Base-by-base conservation (phyloP, 148 eudicot genomes). In the Euryodendron excelsum region DNA sequence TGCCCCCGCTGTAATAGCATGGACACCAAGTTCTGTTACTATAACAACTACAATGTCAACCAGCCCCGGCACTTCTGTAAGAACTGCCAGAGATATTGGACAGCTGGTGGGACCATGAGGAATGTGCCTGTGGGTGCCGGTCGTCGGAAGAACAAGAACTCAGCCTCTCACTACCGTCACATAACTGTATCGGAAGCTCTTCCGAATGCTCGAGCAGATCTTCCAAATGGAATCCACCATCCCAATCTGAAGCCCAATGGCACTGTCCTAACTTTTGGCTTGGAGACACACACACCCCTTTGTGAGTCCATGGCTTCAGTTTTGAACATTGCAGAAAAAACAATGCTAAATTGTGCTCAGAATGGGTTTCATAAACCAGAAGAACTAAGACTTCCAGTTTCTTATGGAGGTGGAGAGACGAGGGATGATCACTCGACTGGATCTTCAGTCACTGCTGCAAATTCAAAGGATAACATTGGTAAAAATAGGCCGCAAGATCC, bases 21-120 rank as follows among this genome's bases (percentile, higher is more conserved):
- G 97, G 97, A 92, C 79, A 92, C 97, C 3, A 92, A 92, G 58
- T 90, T 92, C 76, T 92, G 96, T 83, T 92, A 90, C 80, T 92
- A 80, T 85, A 92, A 92, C 80, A 92, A 92, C 69, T 92, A 92
- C 84, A 92, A 92, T 18, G 86, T 90, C 36, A 90, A 89, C 78
- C 97, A 92, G 69, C 97, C 97, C 14, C 84, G 97, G 2, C 91
- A 92, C 73, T 92, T 88, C 58, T 92, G 97, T 79, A 90, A 85
- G 86, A 90, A 87, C 21, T 92, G 97, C 67, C 93, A 90, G 82
- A 83, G 97, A 80, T 92, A 92, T 83, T 90, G 97, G 97, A 92
- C 97, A 11, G 90, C 97, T 80, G 97, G 97, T 41, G 94, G 97
- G 28, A 86, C 91, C 55, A 92, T 92, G 89, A 86, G 97, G 77